Percentiles rank a stretch among this genome's conserved stretches.
Evolutionary conservation across 108 stramenopile species (phyloP).

Genomic region (Fragilariopsis cylindrus): DNA sequence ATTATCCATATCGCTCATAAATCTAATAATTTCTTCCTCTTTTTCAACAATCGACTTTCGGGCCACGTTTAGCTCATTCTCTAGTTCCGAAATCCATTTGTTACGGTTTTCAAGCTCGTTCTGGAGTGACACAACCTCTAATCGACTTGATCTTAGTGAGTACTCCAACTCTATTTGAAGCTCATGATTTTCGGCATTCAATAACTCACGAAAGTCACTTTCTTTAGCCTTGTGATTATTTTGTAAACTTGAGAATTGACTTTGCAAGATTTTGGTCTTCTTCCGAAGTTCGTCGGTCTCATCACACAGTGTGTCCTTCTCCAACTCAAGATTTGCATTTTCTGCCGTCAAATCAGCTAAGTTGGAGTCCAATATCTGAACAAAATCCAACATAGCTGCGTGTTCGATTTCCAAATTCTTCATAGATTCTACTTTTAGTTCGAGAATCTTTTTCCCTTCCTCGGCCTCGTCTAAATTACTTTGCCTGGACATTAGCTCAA

Average conservation of each 20-base stretch:
- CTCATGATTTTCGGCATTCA: slow-evolving; percentile 35
- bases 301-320: slow-evolving; percentile 31
- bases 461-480: slow-evolving; percentile 28
- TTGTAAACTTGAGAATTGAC: neutral
- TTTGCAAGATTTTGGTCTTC: slow-evolving; percentile 18
- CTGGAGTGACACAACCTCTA: slow-evolving; percentile 10
- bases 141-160: neutral
- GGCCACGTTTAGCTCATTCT: slow-evolving; percentile 19
- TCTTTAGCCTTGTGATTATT: slow-evolving; percentile 19
- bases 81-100: slow-evolving; percentile 17
- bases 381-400: slow-evolving; percentile 29
- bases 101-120: slow-evolving; percentile 12
- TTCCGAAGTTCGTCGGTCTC: slow-evolving; percentile 22
- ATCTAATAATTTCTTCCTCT: slow-evolving; percentile 13
- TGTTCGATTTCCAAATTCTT: slow-evolving; percentile 26
- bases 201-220: slow-evolving; percentile 21
- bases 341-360: slow-evolving; percentile 32
- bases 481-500: slow-evolving; percentile 37
- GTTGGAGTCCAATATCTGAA: slow-evolving; percentile 36
- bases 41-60: slow-evolving; percentile 13
- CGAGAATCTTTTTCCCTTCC: slow-evolving; percentile 27
- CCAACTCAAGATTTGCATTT: slow-evolving; percentile 28
- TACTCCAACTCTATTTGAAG: slow-evolving; percentile 22
- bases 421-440: slow-evolving; percentile 9
- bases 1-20: slow-evolving; percentile 12